phyloP scores from a whole-genome alignment of 2,329 filamentous ascomycete genomes.

The Aspergillus quadrilineatus region DNA sequence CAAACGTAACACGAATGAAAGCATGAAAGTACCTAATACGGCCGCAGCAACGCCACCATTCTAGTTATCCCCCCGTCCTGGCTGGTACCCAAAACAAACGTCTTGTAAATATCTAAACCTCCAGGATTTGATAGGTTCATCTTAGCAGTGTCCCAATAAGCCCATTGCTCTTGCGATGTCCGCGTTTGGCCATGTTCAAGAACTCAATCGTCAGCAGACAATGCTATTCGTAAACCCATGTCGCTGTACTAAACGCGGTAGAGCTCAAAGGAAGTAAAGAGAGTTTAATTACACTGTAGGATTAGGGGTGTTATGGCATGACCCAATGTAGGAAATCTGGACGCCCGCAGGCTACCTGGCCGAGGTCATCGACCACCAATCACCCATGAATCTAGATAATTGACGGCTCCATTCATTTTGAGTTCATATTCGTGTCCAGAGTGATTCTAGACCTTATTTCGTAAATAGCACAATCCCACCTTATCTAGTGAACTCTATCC shows the following conservation, averaged over 20 bases:
- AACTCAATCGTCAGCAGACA: neutral
- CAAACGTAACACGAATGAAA: neutral
- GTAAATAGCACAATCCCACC: no score
- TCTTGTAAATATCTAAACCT: neutral
- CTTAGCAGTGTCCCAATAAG: neutral
- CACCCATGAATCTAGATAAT: no score
- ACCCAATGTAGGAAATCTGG: no score
- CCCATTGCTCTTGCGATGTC: neutral
- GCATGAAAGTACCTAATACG: neutral
- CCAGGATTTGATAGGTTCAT: neutral
- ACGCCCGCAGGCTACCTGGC: no score
- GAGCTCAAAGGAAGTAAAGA: neutral
- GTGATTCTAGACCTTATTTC: no score
- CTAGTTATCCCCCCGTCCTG: neutral
- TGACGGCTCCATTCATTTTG: no score
- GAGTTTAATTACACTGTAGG: neutral
- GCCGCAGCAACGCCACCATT: neutral
- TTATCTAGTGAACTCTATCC: no score
- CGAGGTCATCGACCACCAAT: no score
- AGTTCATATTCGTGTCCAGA: no score
- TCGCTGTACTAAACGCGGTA: neutral
- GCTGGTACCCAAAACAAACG: neutral
- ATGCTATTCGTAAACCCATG: neutral
- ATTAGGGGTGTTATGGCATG: no score
- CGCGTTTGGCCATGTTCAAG: neutral